A percentile compares a stretch with the other conserved stretches of the same genome.
These are phyloP conservation scores for Pseudozyma hubeiensis DNA, from an alignment of 1,284 basidiomycete genomes.

Conservation along the genomic window DNA sequence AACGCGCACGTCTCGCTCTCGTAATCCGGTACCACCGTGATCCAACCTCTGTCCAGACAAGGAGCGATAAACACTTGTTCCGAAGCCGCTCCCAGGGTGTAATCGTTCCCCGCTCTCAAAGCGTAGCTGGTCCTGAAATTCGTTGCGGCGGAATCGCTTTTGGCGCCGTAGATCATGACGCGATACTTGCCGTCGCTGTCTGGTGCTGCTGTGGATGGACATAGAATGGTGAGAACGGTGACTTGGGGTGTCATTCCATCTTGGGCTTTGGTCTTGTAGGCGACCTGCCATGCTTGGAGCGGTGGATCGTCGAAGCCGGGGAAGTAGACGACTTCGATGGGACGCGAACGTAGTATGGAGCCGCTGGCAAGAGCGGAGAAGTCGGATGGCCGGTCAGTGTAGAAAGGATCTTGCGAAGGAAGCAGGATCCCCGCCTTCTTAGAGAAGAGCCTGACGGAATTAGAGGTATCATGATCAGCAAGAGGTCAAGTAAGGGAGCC, in stretches of 20 bases:
- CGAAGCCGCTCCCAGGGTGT: slow-evolving; percentile 38
- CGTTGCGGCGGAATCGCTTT: slow-evolving; percentile 41
- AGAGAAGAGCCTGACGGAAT: slow-evolving; percentile 20
- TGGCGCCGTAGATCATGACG: slow-evolving; percentile 35
- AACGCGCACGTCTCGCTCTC: slow-evolving; percentile 61
- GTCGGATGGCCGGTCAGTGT: slow-evolving; percentile 25
- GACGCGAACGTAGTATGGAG: slow-evolving; percentile 46
- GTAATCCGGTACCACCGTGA: slow-evolving; percentile 59
- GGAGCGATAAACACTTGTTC: slow-evolving; percentile 59
- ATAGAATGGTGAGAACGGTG: slow-evolving; percentile 48
- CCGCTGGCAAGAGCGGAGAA: slow-evolving; percentile 36
- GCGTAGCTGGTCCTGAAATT: slow-evolving; percentile 51
- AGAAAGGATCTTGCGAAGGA: slow-evolving; percentile 54
- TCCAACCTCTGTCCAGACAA: slow-evolving; percentile 57
- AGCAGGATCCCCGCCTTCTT: slow-evolving; percentile 21
- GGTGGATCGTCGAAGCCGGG: slow-evolving; percentile 45
- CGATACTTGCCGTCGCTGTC: slow-evolving; percentile 39
- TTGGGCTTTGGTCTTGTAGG: slow-evolving; percentile 48
- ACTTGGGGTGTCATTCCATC: slow-evolving; percentile 48
- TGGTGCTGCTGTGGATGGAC: slow-evolving; percentile 28
- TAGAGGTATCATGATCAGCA: too few species aligned
- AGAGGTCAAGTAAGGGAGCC: too few species aligned
- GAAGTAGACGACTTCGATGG: slow-evolving; percentile 45
- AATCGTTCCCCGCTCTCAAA: slow-evolving; percentile 35
- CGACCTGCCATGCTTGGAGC: slow-evolving; percentile 51